phyloP scores from a whole-genome alignment of 306 rosid genomes.

The Cicer chorassanicum region DNA sequence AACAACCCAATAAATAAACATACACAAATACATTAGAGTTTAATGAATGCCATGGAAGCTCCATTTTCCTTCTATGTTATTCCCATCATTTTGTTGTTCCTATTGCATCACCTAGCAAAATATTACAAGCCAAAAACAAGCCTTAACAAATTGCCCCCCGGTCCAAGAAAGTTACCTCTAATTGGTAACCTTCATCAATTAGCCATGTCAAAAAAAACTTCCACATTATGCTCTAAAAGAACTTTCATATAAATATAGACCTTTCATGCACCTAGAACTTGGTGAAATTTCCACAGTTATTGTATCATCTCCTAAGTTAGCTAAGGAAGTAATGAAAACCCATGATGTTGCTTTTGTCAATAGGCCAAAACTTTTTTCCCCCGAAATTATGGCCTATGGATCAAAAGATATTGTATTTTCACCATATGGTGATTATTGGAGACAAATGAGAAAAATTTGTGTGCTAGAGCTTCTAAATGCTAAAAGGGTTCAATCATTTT shows the following conservation, averaged over 20 bases:
- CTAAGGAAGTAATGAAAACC: slow-evolving; percentile 40
- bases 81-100: background rate
- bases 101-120: slow-evolving; percentile 14
- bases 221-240: slow-evolving; percentile 37
- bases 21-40: background rate
- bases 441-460: no score
- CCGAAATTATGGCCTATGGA: slow-evolving; percentile 5
- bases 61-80: background rate
- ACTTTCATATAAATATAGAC: slow-evolving; percentile 17
- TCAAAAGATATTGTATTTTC: slow-evolving; percentile 11
- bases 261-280: slow-evolving; percentile 22
- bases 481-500: no score
- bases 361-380: slow-evolving; percentile 24
- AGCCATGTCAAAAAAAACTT: slow-evolving; percentile 26
- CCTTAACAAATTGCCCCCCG: slow-evolving; percentile 16
- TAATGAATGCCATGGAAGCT: background rate
- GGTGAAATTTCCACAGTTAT: slow-evolving; percentile 36
- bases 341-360: slow-evolving; percentile 30
- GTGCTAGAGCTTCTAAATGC: no score
- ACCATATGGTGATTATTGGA: slow-evolving; percentile 21
- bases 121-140: background rate
- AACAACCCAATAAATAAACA: background rate
- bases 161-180: slow-evolving; percentile 39
- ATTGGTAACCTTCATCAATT: slow-evolving; percentile 44
- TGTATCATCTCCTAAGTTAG: slow-evolving; percentile 16